Evolutionary conservation across 2,329 filamentous ascomycete genomes (phyloP), one percentile per base, ranked within the genome.

Genomic region (Orbilia blumenaviensis): DNA sequence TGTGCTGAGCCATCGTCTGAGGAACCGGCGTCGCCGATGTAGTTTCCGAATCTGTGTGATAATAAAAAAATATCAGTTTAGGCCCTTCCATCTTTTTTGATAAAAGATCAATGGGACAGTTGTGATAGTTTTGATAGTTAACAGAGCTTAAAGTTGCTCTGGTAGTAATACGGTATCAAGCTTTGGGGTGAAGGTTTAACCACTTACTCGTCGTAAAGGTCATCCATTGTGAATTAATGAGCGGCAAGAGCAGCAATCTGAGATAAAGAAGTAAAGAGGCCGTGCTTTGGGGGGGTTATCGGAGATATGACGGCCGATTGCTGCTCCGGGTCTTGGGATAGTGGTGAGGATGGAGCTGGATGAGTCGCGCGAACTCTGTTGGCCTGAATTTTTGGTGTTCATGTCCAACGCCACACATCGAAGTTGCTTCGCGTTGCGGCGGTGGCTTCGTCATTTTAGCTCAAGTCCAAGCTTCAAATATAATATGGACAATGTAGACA

Each of bases 201-300:
- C 16, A 79, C 85, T 78, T 85, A 96, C 92, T 98, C 94, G 85
- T 98, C 94, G 83, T 98, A 97, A 80, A 97, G 89, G 84, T 97
- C 94, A 86, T 97, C 94, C 93, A 97, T 95, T 81, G 81, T 84
- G 72, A 50, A 64, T 77, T 54, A 21, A n/a, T 18, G 27, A 9
- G 2, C 14, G 16, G 42, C 5, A 23, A 34, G 46, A 21, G 56
- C 52, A 56, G 52, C 52, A 38, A 34, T 64, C 60, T 32, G 4
- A 32, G 25, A n/a, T n/a, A 66, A 44, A 36, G 29, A 9, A 42
- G 18, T 32, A 27, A 23, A 34, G 25, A 14, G 16, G 56, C 46
- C 32, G 46, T 56, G 54, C 23, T 23, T 38, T 46, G 25, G 46
- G 32, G 44, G 36, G 23, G n/a, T n/a, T n/a, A 25, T 42, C 14